phyloP scores from a whole-genome alignment of 2,329 filamentous ascomycete genomes.

The Shiraia bambusicola region DNA sequence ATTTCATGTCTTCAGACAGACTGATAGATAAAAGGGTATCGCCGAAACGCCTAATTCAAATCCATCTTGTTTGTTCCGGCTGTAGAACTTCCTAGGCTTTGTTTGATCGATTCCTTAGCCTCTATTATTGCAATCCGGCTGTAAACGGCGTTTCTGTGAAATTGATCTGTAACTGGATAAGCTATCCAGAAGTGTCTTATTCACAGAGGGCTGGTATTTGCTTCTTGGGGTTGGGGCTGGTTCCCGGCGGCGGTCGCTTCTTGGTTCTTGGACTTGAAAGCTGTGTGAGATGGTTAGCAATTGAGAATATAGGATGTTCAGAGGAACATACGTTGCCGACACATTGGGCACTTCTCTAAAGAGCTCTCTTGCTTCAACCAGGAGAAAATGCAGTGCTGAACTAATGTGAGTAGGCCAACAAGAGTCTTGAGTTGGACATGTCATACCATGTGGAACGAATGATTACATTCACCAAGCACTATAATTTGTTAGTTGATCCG shows the following conservation, averaged over 20 bases:
- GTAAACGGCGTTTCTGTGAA: background rate
- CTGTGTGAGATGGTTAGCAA: constrained; percentile 24
- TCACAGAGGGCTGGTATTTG: constrained; percentile 23
- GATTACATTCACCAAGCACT: constrained; percentile 96
- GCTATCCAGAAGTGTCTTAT: background rate
- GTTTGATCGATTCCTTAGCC: too few relatives aligned
- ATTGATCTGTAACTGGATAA: constrained; percentile 1
- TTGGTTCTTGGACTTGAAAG: constrained; percentile 44
- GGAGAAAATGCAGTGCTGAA: constrained; percentile 86
- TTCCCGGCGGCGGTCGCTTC: constrained; percentile 25
- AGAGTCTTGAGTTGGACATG: background rate
- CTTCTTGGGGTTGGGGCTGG: constrained; percentile 14
- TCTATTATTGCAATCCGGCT: too few relatives aligned
- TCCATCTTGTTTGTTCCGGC: background rate
- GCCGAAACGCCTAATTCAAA: constrained; percentile 20
- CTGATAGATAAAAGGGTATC: constrained; percentile 23
- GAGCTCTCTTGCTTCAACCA: constrained; percentile 96
- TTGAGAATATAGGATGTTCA: too few relatives aligned
- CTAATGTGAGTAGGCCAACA: constrained; percentile 8
- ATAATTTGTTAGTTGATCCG: constrained; percentile 11
- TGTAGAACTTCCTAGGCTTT: too few relatives aligned
- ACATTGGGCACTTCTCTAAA: constrained; percentile 96
- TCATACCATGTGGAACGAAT: constrained; percentile 92
- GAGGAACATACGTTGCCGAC: constrained; percentile 73
- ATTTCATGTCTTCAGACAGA: too few relatives aligned